phyloP scores from a whole-genome alignment of 768 basidiomycete genomes.

The Melanogaster broomeanus region DNA sequence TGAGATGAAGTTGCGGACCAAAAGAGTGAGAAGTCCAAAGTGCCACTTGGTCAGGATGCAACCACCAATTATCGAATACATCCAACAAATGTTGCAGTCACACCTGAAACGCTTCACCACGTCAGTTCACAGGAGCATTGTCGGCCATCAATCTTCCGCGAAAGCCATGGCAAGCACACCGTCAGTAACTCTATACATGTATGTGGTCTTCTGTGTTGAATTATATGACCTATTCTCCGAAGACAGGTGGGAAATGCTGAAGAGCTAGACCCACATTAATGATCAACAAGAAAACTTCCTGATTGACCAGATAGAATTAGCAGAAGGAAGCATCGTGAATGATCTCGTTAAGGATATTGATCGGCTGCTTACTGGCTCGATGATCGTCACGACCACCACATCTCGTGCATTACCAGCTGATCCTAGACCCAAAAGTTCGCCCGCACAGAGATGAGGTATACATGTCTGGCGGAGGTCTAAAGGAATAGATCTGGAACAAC shows the following conservation, averaged over 20 bases:
- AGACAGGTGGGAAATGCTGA: conserved; percentile 24
- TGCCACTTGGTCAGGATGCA: conserved; percentile 20
- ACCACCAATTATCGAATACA: conserved; percentile 11
- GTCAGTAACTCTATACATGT: conserved; percentile 26
- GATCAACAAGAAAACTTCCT: conserved; percentile 6
- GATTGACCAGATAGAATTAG: conserved; percentile 1
- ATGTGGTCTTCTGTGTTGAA: conserved; percentile 29
- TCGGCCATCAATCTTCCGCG: conserved; percentile 28
- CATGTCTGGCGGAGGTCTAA: conserved; percentile 5
- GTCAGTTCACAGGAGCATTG: conserved; percentile 8
- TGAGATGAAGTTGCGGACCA: conserved; percentile 5
- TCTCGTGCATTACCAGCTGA: conserved; percentile 1
- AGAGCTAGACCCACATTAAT: conserved; percentile 12
- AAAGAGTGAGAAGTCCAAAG: conserved; percentile 9
- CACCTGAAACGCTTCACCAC: conserved; percentile 14
- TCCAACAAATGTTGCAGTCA: conserved; percentile 18
- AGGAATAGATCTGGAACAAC: conserved; percentile 15
- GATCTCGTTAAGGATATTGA: conserved; percentile 15
- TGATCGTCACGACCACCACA: background rate
- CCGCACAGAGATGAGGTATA: background rate
- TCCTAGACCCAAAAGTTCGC: background rate
- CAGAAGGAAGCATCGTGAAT: conserved; percentile 2
- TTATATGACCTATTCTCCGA: conserved; percentile 17
- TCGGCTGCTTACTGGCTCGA: conserved; percentile 20
- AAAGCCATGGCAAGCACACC: conserved; percentile 18